Evolutionary conservation across 2,329 filamentous ascomycete genomes (phyloP), one percentile per base, ranked within the genome.

Genomic region (Cadophora gregata): DNA sequence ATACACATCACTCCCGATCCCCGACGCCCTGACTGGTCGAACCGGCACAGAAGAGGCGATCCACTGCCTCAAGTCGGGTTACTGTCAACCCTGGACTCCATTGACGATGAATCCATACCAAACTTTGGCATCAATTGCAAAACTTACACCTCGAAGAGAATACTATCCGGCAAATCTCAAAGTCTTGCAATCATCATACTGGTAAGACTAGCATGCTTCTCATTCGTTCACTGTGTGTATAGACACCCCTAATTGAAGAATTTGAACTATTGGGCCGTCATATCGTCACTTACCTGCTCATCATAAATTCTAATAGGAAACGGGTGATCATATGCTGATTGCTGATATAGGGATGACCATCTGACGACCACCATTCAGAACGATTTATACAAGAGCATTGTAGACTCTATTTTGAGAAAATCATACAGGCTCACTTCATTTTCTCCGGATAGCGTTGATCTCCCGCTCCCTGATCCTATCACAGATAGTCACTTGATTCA

Each of bases 31-130:
- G 0, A 90, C 88, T 0, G 78, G 81, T 0, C 79, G 82, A 0
- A 90, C 87, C 0, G 89, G 89, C 0, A 83, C 81, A 0, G 88
- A 91, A 71, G 87, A 90, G 74, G 83, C 86, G 0, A 66, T 88
- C 0, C 75, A 80, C 1, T 81, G 80, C 31, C 76, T 90, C 0
- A 71, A 75, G 2, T 85, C 86, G 0, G 85, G 82, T 0, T 75
- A 77, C 1, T 84, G 81, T 38, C 74, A 76, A 36, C 75, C 75
- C 3, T 75, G 71, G 70, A 59, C 47, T 0, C 71, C 75, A 1
- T 27, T 76, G 3, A 61, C 33, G 0, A 7, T 25, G 1, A 48
- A 38, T 7, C 33, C 59, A 4, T 38, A 53, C 29, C 21, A 12
- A 24, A 55, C 21, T 31, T 59, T 76, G 9, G 4, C 2, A 1